Conservation (phyloP, 768 basidiomycete species). For the Panellus pusillus region DNA sequence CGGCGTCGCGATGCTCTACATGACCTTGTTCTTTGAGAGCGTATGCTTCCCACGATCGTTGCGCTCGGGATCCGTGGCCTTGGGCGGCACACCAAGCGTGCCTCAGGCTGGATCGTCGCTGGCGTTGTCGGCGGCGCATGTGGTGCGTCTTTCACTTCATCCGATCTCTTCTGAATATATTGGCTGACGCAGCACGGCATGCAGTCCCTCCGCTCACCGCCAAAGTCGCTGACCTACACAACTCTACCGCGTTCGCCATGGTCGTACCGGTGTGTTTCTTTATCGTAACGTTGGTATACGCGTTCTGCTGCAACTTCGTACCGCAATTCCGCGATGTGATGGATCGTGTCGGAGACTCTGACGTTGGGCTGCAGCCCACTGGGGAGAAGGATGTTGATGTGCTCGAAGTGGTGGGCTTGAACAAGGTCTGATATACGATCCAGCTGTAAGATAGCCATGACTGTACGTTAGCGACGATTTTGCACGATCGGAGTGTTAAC, state of each 20-base stretch:
- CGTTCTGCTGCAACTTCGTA: conserved; percentile 32
- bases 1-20: conserved; percentile 31
- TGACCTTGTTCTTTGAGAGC: conserved; percentile 37
- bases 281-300: conserved; percentile 28
- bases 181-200: not conserved
- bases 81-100: conserved; percentile 35
- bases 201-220: conserved; percentile 33
- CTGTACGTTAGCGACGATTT: too few species aligned
- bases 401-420: not conserved
- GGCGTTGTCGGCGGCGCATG: conserved; percentile 35
- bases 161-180: not conserved
- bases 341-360: conserved; percentile 24
- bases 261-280: conserved; percentile 34
- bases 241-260: conserved; percentile 35
- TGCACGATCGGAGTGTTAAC: too few species aligned
- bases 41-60: conserved; percentile 37
- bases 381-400: not conserved
- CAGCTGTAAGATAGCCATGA: too few species aligned
- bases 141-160: conserved; percentile 18
- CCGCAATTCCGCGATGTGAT: conserved; percentile 29
- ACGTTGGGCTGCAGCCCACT: not conserved
- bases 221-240: conserved; percentile 30
- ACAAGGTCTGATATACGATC: too few species aligned
- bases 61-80: conserved; percentile 34
- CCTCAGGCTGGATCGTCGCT: conserved; percentile 32